Evolutionary conservation across 345 rosid species (phyloP).

Genomic region (Trapa incisa): DNA sequence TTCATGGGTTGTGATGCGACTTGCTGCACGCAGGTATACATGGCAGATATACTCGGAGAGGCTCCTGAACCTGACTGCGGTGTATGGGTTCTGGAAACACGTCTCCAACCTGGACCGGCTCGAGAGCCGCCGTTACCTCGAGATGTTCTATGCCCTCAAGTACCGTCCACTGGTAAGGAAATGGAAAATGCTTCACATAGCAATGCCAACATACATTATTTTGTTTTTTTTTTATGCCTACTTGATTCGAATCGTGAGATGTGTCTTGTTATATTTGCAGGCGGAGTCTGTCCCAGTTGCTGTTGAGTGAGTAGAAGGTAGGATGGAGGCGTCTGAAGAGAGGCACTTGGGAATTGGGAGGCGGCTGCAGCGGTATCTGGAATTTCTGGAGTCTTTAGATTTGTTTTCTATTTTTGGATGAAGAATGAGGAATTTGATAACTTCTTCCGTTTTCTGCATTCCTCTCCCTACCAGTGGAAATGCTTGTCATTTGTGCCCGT

Average conservation of each 20-base stretch:
- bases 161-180: conserved; percentile 57
- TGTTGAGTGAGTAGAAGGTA: background rate
- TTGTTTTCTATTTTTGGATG: background rate
- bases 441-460: too few relatives aligned
- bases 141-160: conserved; percentile 84
- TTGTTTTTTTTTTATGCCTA: too few relatives aligned
- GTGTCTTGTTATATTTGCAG: conserved; percentile 19
- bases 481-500: too few relatives aligned
- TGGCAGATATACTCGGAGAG: conserved; percentile 85
- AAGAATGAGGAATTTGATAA: too few relatives aligned
- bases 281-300: conserved; percentile 76
- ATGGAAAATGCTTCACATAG: too few relatives aligned
- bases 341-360: too few relatives aligned
- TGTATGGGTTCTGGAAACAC: conserved; percentile 91
- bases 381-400: background rate
- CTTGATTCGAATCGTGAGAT: too few relatives aligned
- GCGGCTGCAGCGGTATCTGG: too few relatives aligned
- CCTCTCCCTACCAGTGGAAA: too few relatives aligned
- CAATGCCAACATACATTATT: too few relatives aligned
- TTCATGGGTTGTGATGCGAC: background rate
- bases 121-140: conserved; percentile 80
- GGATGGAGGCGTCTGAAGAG: background rate
- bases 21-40: conserved; percentile 39
- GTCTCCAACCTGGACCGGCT: conserved; percentile 78
- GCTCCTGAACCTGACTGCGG: conserved; percentile 76